A percentile compares a stretch with the other conserved stretches of the same genome.
Evolutionary conservation across 371 early-diverging fungal species (phyloP).

Genomic region (Lichtheimia corymbifera): DNA sequence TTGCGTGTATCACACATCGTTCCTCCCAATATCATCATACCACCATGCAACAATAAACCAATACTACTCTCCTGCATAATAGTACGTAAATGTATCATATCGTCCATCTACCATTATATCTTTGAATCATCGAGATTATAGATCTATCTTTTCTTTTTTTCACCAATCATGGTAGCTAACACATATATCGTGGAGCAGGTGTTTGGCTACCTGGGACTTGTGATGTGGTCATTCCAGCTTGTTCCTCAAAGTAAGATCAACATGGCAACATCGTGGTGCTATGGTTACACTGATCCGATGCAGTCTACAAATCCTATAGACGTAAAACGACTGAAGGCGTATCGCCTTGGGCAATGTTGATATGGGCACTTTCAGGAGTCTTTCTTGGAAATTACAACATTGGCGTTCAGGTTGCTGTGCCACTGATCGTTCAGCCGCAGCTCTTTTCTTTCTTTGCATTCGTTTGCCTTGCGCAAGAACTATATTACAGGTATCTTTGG

Average conservation of each 20-base stretch:
- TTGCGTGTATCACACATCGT: too few relatives aligned
- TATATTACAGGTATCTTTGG: slow-evolving; percentile 41
- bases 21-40: too few relatives aligned
- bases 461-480: slow-evolving; percentile 44
- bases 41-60: too few relatives aligned
- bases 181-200: slow-evolving; percentile 38
- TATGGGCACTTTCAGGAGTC: slow-evolving; percentile 49
- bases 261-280: not conserved
- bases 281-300: too few relatives aligned
- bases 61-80: too few relatives aligned
- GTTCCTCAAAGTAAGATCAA: slow-evolving; percentile 41
- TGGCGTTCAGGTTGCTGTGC: slow-evolving; percentile 49
- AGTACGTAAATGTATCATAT: too few relatives aligned
- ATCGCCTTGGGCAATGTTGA: slow-evolving; percentile 44
- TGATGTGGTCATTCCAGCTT: slow-evolving; percentile 64
- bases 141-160: slow-evolving; percentile 2
- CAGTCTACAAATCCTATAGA: slow-evolving; percentile 37
- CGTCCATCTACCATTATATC: too few relatives aligned
- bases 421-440: slow-evolving; percentile 58
- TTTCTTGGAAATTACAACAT: slow-evolving; percentile 54
- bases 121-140: not conserved
- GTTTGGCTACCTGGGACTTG: slow-evolving; percentile 53
- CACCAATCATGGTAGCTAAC: slow-evolving; percentile 3
- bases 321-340: slow-evolving; percentile 49
- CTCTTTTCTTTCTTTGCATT: slow-evolving; percentile 45